Conservation (phyloP, 148 eudicot species). For the Simmondsia chinensis region DNA sequence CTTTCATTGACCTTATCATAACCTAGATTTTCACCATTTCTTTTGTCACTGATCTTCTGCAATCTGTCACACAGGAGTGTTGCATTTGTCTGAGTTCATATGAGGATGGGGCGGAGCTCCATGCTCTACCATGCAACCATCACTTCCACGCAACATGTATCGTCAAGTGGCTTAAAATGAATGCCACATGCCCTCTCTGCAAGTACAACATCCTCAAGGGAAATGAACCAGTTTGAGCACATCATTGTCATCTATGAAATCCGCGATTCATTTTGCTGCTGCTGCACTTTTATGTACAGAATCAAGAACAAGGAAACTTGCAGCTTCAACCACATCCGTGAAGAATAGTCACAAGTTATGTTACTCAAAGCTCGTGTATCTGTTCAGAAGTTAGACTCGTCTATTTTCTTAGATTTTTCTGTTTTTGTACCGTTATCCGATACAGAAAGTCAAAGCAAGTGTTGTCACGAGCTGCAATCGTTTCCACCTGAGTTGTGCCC, state of each 20-base stretch:
- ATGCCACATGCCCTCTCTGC: constrained; percentile 96
- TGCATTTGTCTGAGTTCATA: constrained; percentile 82
- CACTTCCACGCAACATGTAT: constrained; percentile 81
- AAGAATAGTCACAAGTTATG: no score
- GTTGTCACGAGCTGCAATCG: no score
- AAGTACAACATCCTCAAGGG: constrained; percentile 94
- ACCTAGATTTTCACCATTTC: no score
- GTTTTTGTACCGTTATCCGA: no score
- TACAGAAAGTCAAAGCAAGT: no score
- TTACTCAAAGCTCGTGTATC: no score
- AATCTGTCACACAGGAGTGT: constrained; percentile 48
- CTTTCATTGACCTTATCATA: no score
- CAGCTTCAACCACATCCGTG: no score
- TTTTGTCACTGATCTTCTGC: neutral
- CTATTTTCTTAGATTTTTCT: no score
- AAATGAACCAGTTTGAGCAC: constrained; percentile 37
- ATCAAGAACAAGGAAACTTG: constrained; percentile 6
- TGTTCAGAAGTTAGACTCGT: no score
- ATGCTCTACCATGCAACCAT: constrained; percentile 84
- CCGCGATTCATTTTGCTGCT: neutral
- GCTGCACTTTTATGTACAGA: constrained; percentile 11
- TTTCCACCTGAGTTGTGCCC: no score
- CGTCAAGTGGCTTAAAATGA: constrained; percentile 95
- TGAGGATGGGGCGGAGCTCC: constrained; percentile 77
- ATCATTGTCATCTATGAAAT: no score